These are phyloP conservation scores for Pichia sp. DNA, from an alignment of 1,139 yeast species.

Conservation along the genomic window DNA sequence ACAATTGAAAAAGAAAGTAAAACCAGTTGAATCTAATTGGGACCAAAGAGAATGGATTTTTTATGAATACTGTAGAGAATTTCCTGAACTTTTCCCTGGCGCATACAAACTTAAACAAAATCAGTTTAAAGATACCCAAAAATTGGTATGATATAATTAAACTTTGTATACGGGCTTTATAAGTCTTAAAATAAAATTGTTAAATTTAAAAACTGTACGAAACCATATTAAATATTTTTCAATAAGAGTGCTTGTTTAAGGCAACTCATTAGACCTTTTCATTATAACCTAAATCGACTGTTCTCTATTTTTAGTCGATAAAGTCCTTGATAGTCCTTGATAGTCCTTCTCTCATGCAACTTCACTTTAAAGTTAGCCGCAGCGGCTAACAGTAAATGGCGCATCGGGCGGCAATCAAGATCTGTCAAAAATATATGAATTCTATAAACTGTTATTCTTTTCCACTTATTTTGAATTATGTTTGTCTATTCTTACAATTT, in stretches of 20 bases:
- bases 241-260: no score
- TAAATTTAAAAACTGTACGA: not conserved
- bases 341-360: not conserved
- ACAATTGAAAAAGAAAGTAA: constrained; percentile 16
- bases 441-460: not conserved
- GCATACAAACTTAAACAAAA: constrained; percentile 24
- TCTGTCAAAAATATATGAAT: not conserved
- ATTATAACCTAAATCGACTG: no score
- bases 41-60: constrained; percentile 37
- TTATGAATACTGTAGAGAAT: constrained; percentile 29
- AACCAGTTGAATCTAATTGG: constrained; percentile 39
- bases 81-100: constrained; percentile 38
- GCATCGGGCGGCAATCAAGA: not conserved
- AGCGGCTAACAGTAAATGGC: not conserved
- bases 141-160: constrained; percentile 1
- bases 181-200: not conserved
- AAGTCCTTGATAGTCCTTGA: not conserved
- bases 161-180: not conserved
- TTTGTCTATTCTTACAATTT: not conserved
- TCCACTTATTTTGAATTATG: not conserved
- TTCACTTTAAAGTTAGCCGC: not conserved
- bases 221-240: no score
- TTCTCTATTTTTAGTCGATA: no score
- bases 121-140: constrained; percentile 16
- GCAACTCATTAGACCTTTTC: no score